Evolutionary conservation across 2,329 filamentous ascomycete genomes (phyloP), one percentile per base, ranked within the genome.

Genomic region (Xylariomycetidae sp.): DNA sequence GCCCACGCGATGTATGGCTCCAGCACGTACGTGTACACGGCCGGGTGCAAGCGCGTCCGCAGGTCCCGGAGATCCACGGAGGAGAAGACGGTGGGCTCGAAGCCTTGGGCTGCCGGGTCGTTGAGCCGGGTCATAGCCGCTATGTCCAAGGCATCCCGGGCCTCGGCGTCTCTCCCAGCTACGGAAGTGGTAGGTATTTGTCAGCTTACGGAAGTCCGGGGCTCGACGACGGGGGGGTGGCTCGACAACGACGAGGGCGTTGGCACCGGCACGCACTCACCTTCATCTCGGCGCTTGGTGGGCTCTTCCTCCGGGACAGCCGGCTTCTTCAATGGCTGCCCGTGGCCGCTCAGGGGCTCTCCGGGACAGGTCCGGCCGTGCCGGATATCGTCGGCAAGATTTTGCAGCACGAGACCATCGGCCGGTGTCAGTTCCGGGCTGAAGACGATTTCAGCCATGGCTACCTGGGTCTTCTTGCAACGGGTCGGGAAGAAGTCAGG

Each of bases 71-170:
- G 43, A 40, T 72, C 68, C 32, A 58, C 48, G 1, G 57, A 58
- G 5, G 56, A 61, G 43, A 72, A 58, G 24, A 72, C 60, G 4
- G 61, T 64, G 4, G 68, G 66, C 46, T 70, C 65, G 39, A 71
- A 72, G 6, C 54, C 49, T 28, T 51, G 25, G 42, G 57, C 54
- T 9, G 37, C 31, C 4, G 65, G 64, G 46, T 70, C 52, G 39
- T 67, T 67, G 38, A 63, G 52, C 18, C 57, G 60, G 34, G 54
- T 56, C 39, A 72, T 58, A 18, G 46, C 47, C 15, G 50, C 50
- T 5, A 67, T 54, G 10, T 57, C 52, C 10, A 39, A 41, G 16
- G 50, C 50, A 33, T 62, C 52, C 22, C 48, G 43, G 15, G n/a
- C n/a, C n/a, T n/a, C n/a, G n/a, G n/a, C n/a, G n/a, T n/a, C n/a